Evolutionary conservation across 2,329 filamentous ascomycete species (phyloP), one percentile per base, ranked within the genome.

Genomic region (Cordyceps pruinosa): DNA sequence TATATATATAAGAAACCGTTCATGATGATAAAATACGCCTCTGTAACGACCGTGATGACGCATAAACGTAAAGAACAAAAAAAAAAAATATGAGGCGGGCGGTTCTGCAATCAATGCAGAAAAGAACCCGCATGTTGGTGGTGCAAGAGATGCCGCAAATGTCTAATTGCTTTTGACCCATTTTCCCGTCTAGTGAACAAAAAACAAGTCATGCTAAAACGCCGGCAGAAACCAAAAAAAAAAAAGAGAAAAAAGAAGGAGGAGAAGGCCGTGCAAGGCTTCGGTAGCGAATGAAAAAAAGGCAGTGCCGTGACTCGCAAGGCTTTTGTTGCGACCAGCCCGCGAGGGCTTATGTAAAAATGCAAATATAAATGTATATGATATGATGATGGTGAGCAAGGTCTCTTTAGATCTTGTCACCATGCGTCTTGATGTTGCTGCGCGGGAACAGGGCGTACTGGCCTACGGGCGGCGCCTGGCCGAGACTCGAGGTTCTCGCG

Each of bases 381-480:
- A 30, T 21, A 37, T 30, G 3, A 4, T 47, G 28, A 48, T 48
- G 34, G n/a, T n/a, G 7, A 41, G 32, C 30, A 25, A 23, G 26
- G 13, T 7, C 21, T 13, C 8, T 10, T 44, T 42, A 59, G 30
- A 47, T 57, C 48, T 48, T 41, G 49, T 58, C 53, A 35, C 54
- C 53, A n/a, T 55, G 44, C 10, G 61, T 63, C 61, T 70, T 72
- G 42, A 66, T 60, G 34, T 67, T 65, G 48, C 64, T 60, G n/a
- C 70, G 69, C 19, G 77, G 76, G 60, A 78, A 79, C 15, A 77
- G 66, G 39, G 73, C 73, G 61, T 77, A 80, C 60, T 76, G 76
- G 21, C 73, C 75, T n/a, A 76, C 70, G 10, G 75, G 76, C 6
- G 74, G 72, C 9, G 74, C 69, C 42, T 72, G 73, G 66, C 72